These are phyloP conservation scores for Fusarium goolgardi DNA, from an alignment of 2,329 filamentous ascomycete genomes.

Conservation along the genomic window DNA sequence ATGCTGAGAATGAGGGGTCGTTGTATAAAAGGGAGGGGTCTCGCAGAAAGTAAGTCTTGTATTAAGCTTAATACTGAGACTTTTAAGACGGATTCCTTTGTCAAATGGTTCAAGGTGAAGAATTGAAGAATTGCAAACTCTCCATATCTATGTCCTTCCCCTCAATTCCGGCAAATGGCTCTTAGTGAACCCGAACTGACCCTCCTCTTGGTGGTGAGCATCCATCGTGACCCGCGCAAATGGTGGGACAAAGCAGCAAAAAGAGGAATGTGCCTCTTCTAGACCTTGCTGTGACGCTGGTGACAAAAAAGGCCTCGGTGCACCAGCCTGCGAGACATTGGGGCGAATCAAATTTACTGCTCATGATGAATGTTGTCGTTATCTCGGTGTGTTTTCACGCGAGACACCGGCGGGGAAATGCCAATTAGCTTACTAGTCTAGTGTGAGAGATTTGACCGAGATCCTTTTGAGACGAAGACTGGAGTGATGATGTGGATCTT, in stretches of 20 bases:
- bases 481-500: not conserved
- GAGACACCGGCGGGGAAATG: conserved; percentile 41
- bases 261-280: conserved; percentile 17
- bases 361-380: conserved; percentile 14
- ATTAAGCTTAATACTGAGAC: not conserved
- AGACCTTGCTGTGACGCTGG: not conserved
- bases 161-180: conserved; percentile 35
- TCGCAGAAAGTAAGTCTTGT: not conserved
- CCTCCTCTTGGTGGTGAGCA: conserved; percentile 28
- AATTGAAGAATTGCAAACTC: not conserved
- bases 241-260: conserved; percentile 25
- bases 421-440: not conserved
- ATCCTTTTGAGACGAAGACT: not conserved
- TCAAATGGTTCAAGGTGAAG: not conserved
- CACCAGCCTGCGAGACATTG: conserved; percentile 14
- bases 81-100: not conserved
- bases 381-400: conserved; percentile 44
- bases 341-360: conserved; percentile 17
- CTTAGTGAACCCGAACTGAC: conserved; percentile 38
- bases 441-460: conserved; percentile 6
- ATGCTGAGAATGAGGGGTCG: conserved; percentile 10
- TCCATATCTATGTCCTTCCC: conserved; percentile 7
- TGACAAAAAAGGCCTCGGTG: conserved; percentile 8
- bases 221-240: conserved; percentile 37
- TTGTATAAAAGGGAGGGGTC: not conserved